Percentiles rank a stretch among this genome's conserved stretches.
Conservation (phyloP, 2,329 filamentous ascomycete genomes). For the Raffaelea ambrosiae region DNA sequence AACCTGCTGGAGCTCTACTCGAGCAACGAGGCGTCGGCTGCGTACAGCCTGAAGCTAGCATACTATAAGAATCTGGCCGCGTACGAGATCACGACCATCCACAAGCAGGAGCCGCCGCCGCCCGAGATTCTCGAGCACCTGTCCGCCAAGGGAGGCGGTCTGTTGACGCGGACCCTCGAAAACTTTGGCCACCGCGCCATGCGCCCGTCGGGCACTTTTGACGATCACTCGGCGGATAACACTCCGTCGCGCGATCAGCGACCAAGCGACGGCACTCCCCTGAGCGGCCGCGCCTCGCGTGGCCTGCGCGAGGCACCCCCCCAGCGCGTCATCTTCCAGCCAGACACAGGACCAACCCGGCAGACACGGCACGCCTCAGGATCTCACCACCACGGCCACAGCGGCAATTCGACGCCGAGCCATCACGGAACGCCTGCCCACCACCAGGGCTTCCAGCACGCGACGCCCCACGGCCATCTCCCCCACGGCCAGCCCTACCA, state of each 20-base stretch:
- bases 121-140: slow-evolving; percentile 83
- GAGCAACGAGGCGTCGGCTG: slow-evolving; percentile 70
- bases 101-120: slow-evolving; percentile 73
- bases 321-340: slow-evolving; percentile 76
- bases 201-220: slow-evolving; percentile 32
- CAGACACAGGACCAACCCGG: slow-evolving; percentile 60
- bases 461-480: slow-evolving; percentile 17
- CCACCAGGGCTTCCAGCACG: slow-evolving; percentile 1
- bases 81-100: slow-evolving; percentile 73
- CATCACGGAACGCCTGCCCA: slow-evolving; percentile 10
- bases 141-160: slow-evolving; percentile 72
- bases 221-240: slow-evolving; percentile 27
- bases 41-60: slow-evolving; percentile 76
- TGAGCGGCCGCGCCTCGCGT: slow-evolving; percentile 50
- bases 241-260: slow-evolving; percentile 47
- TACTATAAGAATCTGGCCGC: slow-evolving; percentile 87
- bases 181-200: slow-evolving; percentile 41
- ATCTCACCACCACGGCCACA: slow-evolving; percentile 32
- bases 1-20: slow-evolving; percentile 67
- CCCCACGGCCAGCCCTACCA: slow-evolving; percentile 16
- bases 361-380: slow-evolving; percentile 46
- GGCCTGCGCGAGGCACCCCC: slow-evolving; percentile 75
- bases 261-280: slow-evolving; percentile 36
- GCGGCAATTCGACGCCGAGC: slow-evolving; percentile 17
- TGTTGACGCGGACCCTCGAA: slow-evolving; percentile 71